Base-by-base conservation (phyloP, 2,329 filamentous ascomycete species). In the Chaetomium sp. region DNA sequence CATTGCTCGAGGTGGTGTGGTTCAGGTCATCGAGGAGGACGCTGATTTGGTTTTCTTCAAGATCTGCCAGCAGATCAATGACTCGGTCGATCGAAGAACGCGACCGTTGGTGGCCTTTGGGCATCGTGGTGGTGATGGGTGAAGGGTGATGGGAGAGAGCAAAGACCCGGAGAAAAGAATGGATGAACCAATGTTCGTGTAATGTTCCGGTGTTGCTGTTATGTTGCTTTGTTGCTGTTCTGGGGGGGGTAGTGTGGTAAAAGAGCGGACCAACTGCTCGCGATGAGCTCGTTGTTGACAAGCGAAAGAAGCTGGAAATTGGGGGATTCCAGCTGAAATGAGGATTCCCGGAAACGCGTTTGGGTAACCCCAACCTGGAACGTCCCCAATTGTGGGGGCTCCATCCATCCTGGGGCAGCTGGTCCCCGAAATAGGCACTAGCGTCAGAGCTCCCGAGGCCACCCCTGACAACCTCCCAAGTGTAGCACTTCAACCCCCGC, bases 21-120 rank as follows among this genome's bases (percentile, higher is more conserved):
- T 72, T 72, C 25, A 72, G 51, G 45, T 72, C 71, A 61, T 72
- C 71, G n/a, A 72, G 61, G n/a, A 72, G 69, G 27, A 69, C 47
- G 25, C 69, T 47, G 35, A 72, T 70, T 45, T 72, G 67, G 47
- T 29, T 65, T 8, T 72, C 71, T 60, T 70, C 67, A 51, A 72
- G 70, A 60, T 71, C 70, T 54, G 69, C 69, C 67, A 72, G 68
- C 68, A 72, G 71, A 58, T 70, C 70, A 58, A 72, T 69, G 61
- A 72, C 70, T 4, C 68, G 70, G 65, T 72, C 71, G 63, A 72
- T 68, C 9, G 71, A 72, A 49, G 71, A 71, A 29, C 70, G 68
- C 53, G 66, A 66, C 31, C 70, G 68, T 53, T 63, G 65, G 51
- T 70, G 69, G 53, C 69, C 66, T 53, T 71, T 67, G 66, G 70